These are phyloP conservation scores for Calonectria montana DNA, from an alignment of 2,329 filamentous ascomycete genomes.

Conservation along the genomic window DNA sequence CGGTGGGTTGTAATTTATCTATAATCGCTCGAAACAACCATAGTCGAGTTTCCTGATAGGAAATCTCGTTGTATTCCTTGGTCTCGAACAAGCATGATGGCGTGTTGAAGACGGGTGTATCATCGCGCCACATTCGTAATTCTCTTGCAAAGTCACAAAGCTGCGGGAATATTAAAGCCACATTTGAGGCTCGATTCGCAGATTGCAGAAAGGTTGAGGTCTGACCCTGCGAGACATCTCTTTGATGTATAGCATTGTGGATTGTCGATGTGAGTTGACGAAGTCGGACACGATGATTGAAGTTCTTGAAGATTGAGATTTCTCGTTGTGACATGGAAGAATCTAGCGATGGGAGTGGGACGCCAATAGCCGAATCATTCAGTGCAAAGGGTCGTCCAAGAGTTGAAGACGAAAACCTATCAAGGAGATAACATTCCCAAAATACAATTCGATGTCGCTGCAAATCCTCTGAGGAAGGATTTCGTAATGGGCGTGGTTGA, in stretches of 20 bases:
- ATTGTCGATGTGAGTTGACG: background rate
- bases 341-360: background rate
- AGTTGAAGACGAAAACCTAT: background rate
- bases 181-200: background rate
- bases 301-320: background rate
- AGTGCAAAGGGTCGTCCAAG: background rate
- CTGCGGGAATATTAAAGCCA: background rate
- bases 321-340: too few relatives aligned
- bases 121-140: background rate
- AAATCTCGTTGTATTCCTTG: background rate
- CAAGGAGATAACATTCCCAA: background rate
- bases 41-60: background rate
- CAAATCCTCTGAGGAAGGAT: background rate
- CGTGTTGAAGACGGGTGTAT: background rate
- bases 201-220: background rate
- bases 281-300: background rate
- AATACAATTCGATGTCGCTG: background rate
- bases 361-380: background rate
- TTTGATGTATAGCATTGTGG: background rate
- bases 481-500: background rate
- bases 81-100: background rate
- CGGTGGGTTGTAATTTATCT: background rate
- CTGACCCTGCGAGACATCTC: background rate
- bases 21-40: background rate
- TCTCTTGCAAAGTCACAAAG: background rate